These are phyloP conservation scores for Ceratocystiopsis minuta DNA, from an alignment of 2,329 filamentous ascomycete species.

Conservation along the genomic window DNA sequence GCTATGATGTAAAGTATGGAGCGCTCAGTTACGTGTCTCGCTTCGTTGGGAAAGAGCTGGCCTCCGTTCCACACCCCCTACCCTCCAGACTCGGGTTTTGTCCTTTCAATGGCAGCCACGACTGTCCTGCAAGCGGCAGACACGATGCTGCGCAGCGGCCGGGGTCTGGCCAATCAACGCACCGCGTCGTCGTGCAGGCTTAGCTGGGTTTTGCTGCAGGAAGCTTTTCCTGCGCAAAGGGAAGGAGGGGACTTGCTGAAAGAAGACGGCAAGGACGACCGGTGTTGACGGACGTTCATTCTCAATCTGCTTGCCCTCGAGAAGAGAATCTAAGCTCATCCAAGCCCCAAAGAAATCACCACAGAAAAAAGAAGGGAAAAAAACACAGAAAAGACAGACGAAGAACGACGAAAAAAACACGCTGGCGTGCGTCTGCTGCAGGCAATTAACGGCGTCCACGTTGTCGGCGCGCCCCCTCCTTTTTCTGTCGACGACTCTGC, in stretches of 20 bases:
- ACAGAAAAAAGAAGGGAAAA: neutral
- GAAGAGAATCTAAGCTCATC: neutral
- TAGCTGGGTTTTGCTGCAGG: neutral
- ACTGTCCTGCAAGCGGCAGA: conserved; percentile 14
- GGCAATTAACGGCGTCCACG: conserved; percentile 10
- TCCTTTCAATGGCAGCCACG: conserved; percentile 29
- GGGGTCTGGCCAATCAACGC: too few species aligned
- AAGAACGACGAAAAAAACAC: neutral
- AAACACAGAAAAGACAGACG: conserved; percentile 1
- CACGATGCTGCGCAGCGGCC: too few species aligned
- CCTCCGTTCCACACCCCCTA: too few species aligned
- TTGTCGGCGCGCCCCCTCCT: conserved; percentile 2
- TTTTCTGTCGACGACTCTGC: too few species aligned
- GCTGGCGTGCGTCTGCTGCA: conserved; percentile 2
- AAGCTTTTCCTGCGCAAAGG: neutral
- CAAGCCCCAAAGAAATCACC: neutral
- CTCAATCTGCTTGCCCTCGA: neutral
- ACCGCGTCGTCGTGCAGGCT: too few species aligned
- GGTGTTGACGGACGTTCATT: too few species aligned
- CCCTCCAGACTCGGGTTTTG: neutral
- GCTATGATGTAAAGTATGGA: too few species aligned
- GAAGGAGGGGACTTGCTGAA: too few species aligned
- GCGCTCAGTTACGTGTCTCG: too few species aligned
- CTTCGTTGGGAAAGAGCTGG: too few species aligned
- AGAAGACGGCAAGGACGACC: too few species aligned